phyloP scores from a whole-genome alignment of 2,329 filamentous ascomycete genomes.

The Penicillium freii region DNA sequence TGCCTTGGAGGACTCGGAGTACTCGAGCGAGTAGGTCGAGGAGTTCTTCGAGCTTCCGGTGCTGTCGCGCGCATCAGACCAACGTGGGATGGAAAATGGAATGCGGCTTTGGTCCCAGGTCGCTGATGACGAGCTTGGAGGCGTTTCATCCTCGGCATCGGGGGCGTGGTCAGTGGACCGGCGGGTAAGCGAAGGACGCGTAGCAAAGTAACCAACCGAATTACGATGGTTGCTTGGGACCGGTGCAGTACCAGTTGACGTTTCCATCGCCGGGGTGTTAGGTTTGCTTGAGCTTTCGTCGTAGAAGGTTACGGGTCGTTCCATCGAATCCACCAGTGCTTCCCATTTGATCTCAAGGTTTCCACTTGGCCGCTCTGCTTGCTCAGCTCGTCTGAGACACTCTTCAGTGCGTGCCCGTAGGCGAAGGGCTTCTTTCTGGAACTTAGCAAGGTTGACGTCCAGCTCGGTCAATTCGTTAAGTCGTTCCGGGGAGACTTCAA shows the following conservation, averaged over 20 bases:
- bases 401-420: slow-evolving; percentile 47
- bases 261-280: slow-evolving; percentile 38
- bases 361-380: slow-evolving; percentile 49
- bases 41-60: slow-evolving; percentile 49
- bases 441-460: slow-evolving; percentile 40
- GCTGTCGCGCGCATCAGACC: slow-evolving; percentile 42
- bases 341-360: slow-evolving; percentile 51
- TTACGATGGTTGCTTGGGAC: slow-evolving; percentile 38
- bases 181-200: slow-evolving; percentile 39
- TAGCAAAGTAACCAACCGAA: slow-evolving; percentile 42
- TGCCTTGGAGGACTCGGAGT: slow-evolving; percentile 36
- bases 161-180: slow-evolving; percentile 39
- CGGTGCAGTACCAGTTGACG: slow-evolving; percentile 29
- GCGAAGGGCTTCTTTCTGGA: slow-evolving; percentile 45
- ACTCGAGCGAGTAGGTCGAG: slow-evolving; percentile 47
- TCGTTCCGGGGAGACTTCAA: slow-evolving; percentile 41
- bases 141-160: slow-evolving; percentile 46
- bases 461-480: slow-evolving; percentile 41
- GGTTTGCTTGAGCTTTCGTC: slow-evolving; percentile 42
- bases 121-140: slow-evolving; percentile 45
- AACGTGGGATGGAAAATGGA: slow-evolving; percentile 41
- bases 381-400: slow-evolving; percentile 47
- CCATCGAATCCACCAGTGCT: slow-evolving; percentile 50
- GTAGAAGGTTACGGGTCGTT: slow-evolving; percentile 43
- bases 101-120: slow-evolving; percentile 45